These are phyloP conservation scores for Cutaneotrichosporon dermatis DNA, from an alignment of 1,284 basidiomycete genomes.

Conservation along the genomic window DNA sequence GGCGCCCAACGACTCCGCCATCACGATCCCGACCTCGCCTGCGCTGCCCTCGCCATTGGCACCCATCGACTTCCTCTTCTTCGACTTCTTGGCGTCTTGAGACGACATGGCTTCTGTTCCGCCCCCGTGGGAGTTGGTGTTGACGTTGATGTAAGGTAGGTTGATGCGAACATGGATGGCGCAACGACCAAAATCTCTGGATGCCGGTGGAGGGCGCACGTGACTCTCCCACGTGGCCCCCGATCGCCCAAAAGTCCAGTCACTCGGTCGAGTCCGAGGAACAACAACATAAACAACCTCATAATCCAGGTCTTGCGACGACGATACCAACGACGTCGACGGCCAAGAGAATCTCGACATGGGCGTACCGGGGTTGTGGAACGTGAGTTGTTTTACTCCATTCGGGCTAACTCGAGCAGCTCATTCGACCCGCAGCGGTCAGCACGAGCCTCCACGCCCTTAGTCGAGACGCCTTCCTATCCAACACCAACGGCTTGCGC, in stretches of 20 bases:
- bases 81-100: constrained; percentile 23
- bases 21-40: not conserved
- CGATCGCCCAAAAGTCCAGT: constrained; percentile 1
- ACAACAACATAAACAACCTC: not conserved
- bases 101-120: constrained; percentile 12
- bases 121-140: not conserved
- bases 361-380: constrained; percentile 51
- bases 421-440: constrained; percentile 42
- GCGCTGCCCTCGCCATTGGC: not conserved
- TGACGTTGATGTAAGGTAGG: not conserved
- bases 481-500: constrained; percentile 38
- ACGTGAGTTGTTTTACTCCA: no score
- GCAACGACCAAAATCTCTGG: not conserved
- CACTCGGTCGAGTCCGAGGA: not conserved
- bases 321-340: no score
- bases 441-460: constrained; percentile 33
- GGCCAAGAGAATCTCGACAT: constrained; percentile 33
- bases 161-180: not conserved
- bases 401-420: constrained; percentile 23
- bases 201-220: not conserved
- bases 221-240: no score
- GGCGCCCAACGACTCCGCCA: constrained; percentile 39
- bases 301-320: no score
- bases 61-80: constrained; percentile 37
- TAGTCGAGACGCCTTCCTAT: constrained; percentile 38